These are phyloP conservation scores for Fomes fomentarius DNA, from an alignment of 1,284 basidiomycete species.

Conservation along the genomic window DNA sequence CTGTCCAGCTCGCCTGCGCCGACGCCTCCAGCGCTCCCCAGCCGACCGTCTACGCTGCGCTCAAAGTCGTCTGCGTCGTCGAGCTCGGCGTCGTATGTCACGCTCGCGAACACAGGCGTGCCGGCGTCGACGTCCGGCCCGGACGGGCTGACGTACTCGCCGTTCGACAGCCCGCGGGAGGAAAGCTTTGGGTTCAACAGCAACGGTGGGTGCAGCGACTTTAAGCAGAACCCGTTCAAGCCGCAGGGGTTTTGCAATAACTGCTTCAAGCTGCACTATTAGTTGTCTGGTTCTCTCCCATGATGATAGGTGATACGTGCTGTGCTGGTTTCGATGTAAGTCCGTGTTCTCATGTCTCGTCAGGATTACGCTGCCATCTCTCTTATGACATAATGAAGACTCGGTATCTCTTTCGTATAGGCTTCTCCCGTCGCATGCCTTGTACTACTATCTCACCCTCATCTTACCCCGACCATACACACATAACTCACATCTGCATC, in stretches of 20 bases:
- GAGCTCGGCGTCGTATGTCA: conserved; percentile 25
- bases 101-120: conserved; percentile 27
- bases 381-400: too few species aligned
- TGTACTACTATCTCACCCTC: too few species aligned
- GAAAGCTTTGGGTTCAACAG: conserved; percentile 29
- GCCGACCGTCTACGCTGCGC: conserved; percentile 20
- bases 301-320: too few species aligned
- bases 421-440: too few species aligned
- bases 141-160: conserved; percentile 43
- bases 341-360: too few species aligned
- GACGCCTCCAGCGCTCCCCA: conserved; percentile 21
- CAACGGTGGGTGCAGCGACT: conserved; percentile 50
- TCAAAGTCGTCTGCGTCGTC: conserved; percentile 29
- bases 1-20: conserved; percentile 19
- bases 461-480: too few species aligned
- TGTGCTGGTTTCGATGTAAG: too few species aligned
- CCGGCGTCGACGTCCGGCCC: conserved; percentile 21
- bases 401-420: too few species aligned
- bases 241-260: conserved; percentile 62
- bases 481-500: too few species aligned
- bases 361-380: too few species aligned
- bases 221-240: conserved; percentile 67
- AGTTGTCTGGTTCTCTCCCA: too few species aligned
- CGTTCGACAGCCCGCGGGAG: conserved; percentile 49
- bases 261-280: conserved; percentile 52